Evolutionary conservation across 2,329 filamentous ascomycete genomes (phyloP).

Genomic region (Microdochium bolleyi): DNA sequence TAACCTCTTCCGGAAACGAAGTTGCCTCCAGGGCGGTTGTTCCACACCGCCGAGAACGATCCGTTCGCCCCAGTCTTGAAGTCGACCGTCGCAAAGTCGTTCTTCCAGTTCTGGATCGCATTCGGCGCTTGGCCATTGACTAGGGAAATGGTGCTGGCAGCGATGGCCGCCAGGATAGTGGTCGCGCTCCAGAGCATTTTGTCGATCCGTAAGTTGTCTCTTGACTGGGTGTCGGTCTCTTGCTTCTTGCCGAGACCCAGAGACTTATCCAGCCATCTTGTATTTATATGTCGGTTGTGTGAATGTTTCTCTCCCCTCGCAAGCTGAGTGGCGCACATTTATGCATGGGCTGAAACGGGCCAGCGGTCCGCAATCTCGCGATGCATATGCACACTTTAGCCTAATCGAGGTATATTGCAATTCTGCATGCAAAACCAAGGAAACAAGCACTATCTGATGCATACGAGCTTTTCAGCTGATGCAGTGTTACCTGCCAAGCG

Average conservation of each 20-base stretch:
- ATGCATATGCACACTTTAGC: conserved; percentile 1
- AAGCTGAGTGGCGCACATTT: neutral
- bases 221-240: neutral
- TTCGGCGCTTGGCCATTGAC: neutral
- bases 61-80: neutral
- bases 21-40: conserved; percentile 1
- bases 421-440: neutral
- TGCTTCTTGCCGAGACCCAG: neutral
- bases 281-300: neutral
- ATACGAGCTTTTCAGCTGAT: neutral
- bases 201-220: neutral
- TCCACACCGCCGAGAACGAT: conserved; percentile 1
- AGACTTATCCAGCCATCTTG: neutral
- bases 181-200: neutral
- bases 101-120: conserved; percentile 1
- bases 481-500: neutral
- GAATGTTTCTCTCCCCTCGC: neutral
- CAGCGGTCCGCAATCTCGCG: neutral
- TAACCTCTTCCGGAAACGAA: conserved; percentile 2
- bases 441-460: neutral
- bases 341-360: neutral
- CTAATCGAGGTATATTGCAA: neutral
- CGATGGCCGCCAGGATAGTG: neutral
- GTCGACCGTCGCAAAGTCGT: neutral
- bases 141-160: neutral